Percentiles rank a stretch among this genome's conserved stretches.
phyloP scores from a whole-genome alignment of 768 basidiomycete species.

The Boletus rubroflammeus region DNA sequence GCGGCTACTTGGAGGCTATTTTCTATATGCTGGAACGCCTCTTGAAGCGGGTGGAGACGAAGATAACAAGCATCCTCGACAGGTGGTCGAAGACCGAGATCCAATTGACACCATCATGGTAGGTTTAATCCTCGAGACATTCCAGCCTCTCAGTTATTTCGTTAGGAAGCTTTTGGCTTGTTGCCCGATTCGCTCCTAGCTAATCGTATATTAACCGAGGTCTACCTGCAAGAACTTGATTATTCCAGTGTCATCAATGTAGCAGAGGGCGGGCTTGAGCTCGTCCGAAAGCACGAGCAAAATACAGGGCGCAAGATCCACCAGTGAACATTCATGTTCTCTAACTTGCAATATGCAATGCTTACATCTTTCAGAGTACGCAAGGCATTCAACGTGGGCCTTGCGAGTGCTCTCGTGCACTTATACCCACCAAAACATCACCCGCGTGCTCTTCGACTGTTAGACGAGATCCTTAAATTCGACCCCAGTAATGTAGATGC shows the following conservation, averaged over 20 bases:
- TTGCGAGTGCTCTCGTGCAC: slow-evolving; percentile 79
- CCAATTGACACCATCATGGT: slow-evolving; percentile 63
- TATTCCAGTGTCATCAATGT: slow-evolving; percentile 68
- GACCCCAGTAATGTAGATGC: slow-evolving; percentile 61
- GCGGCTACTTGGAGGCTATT: slow-evolving; percentile 61
- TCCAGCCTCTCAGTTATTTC: slow-evolving; percentile 6
- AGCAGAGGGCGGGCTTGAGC: slow-evolving; percentile 65
- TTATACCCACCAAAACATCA: slow-evolving; percentile 91
- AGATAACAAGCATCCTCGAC: slow-evolving; percentile 12
- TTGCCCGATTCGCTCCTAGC: slow-evolving; percentile 60
- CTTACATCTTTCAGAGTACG: slow-evolving; percentile 44
- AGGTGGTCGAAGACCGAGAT: slow-evolving; percentile 40
- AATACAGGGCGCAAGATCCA: slow-evolving; percentile 53
- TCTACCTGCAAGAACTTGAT: slow-evolving; percentile 68
- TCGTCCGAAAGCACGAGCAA: slow-evolving; percentile 50
- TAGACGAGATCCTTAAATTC: slow-evolving; percentile 65
- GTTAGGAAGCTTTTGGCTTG: slow-evolving; percentile 52
- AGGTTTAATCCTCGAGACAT: slow-evolving; percentile 18
- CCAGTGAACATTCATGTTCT: slow-evolving; percentile 36
- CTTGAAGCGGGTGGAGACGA: slow-evolving; percentile 38
- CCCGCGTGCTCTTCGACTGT: slow-evolving; percentile 63
- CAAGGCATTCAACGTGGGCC: slow-evolving; percentile 63
- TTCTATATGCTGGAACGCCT: slow-evolving; percentile 52
- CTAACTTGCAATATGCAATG: neutral
- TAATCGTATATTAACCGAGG: slow-evolving; percentile 58